Percentiles rank a stretch among this genome's conserved stretches.
Evolutionary conservation across 176 grass and related monocot species (phyloP).

Genomic region (Rhynchospora pubera): DNA sequence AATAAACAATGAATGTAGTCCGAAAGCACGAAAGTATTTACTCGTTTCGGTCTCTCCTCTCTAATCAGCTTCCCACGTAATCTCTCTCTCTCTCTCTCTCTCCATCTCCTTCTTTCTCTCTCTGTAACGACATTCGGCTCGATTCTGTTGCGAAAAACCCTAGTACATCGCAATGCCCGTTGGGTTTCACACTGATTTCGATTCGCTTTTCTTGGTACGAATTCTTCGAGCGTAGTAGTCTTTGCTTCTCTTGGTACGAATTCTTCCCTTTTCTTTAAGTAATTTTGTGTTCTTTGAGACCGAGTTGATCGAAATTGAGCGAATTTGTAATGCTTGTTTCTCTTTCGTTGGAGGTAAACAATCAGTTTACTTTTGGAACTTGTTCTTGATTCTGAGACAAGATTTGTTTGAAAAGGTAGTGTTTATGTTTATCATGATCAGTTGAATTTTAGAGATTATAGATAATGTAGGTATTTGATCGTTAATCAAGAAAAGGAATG

Average conservation of each 20-base stretch:
- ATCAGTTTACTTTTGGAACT: neutral
- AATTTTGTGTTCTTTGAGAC: neutral
- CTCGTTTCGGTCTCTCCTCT: slow-evolving; percentile 9
- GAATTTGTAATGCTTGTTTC: neutral
- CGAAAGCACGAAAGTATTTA: neutral
- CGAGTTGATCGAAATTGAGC: neutral
- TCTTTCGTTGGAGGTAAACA: neutral
- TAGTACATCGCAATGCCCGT: slow-evolving; percentile 1
- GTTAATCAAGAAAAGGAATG: neutral
- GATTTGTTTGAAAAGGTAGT: neutral
- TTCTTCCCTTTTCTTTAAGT: neutral
- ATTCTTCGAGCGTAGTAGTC: neutral
- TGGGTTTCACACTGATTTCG: neutral
- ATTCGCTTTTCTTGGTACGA: neutral
- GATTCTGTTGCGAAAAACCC: slow-evolving; percentile 7
- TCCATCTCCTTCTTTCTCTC: neutral
- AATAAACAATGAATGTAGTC: slow-evolving; percentile 1
- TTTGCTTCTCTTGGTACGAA: neutral
- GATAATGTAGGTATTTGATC: neutral
- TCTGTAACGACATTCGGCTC: neutral
- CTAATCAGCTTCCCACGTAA: slow-evolving; percentile 21
- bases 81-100: neutral
- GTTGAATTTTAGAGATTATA: neutral
- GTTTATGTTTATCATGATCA: neutral
- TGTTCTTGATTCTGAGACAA: slow-evolving; percentile 4